These are phyloP conservation scores for Graphiopsis chlorocephala DNA, from an alignment of 2,329 filamentous ascomycete genomes.

Conservation along the genomic window DNA sequence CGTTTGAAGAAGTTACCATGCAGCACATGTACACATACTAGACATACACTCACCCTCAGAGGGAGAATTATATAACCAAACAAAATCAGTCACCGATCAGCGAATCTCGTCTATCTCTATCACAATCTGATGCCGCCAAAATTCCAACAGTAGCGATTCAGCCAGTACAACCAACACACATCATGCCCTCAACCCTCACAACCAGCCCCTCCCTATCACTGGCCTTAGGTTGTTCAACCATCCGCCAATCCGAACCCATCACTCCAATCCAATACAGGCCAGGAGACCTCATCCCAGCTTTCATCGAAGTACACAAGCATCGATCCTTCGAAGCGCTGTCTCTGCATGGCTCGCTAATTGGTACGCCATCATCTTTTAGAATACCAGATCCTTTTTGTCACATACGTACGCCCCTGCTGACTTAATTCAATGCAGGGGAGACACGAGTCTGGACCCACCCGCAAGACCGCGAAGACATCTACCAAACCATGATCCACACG, in stretches of 20 bases:
- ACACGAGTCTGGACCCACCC: conserved; percentile 2
- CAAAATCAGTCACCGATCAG: no score
- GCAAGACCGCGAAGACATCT: neutral
- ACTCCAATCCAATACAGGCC: neutral
- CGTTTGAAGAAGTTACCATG: neutral
- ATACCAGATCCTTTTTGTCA: neutral
- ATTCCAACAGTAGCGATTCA: neutral
- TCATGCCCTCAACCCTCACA: neutral
- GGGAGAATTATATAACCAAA: no score
- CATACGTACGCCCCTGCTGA: no score
- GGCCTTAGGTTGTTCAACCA: conserved; percentile 43
- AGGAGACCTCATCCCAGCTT: conserved; percentile 12
- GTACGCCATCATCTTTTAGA: neutral
- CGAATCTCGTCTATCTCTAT: neutral
- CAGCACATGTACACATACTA: neutral
- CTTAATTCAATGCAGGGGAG: neutral
- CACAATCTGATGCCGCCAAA: neutral
- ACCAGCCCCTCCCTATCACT: neutral
- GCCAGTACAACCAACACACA: neutral
- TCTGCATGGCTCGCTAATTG: conserved; percentile 1
- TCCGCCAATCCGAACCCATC: neutral
- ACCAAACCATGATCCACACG: conserved; percentile 9
- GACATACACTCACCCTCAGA: no score
- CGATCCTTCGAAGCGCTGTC: conserved; percentile 2
- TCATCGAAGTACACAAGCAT: conserved; percentile 4